These are phyloP conservation scores for Candida sojae DNA, from an alignment of 1,139 yeast species.

Conservation along the genomic window DNA sequence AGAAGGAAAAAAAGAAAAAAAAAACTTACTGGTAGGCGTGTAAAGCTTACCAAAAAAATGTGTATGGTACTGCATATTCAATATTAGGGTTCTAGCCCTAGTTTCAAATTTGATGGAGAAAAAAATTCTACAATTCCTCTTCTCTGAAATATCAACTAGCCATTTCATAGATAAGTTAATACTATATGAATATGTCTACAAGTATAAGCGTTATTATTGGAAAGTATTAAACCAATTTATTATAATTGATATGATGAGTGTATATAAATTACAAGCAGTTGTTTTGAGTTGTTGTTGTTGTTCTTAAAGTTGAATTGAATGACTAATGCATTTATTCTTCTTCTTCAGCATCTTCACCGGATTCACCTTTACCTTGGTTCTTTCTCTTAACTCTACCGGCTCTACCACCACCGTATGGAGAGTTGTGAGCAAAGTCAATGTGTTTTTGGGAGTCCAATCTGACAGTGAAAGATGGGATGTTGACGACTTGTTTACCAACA, in stretches of 20 bases:
- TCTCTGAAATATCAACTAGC: too few relatives aligned
- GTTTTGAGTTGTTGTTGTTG: not conserved
- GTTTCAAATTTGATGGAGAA: not conserved
- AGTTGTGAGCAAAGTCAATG: slow-evolving; percentile 98
- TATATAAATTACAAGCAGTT: slow-evolving; percentile 3
- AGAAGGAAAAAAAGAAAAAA: too few relatives aligned
- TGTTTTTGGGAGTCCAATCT: slow-evolving; percentile 99
- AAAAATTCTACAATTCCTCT: not conserved
- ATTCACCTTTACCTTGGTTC: slow-evolving; percentile 76
- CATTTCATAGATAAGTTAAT: too few relatives aligned
- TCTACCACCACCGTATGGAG: slow-evolving; percentile 99
- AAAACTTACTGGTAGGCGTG: not conserved
- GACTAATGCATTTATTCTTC: slow-evolving; percentile 25
- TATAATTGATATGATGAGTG: slow-evolving; percentile 1
- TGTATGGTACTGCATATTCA: not conserved
- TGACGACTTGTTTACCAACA: slow-evolving; percentile 99
- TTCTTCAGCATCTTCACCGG: slow-evolving; percentile 68
- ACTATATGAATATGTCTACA: not conserved
- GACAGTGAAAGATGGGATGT: slow-evolving; percentile 98
- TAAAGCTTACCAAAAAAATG: not conserved
- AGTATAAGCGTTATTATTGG: slow-evolving; percentile 1
- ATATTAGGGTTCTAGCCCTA: slow-evolving; percentile 19
- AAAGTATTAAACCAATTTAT: slow-evolving; percentile 9
- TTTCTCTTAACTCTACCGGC: slow-evolving; percentile 99
- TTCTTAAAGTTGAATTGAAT: not conserved